Base-by-base conservation (phyloP, 2,329 filamentous ascomycete species). In the Cercospora beticola region DNA sequence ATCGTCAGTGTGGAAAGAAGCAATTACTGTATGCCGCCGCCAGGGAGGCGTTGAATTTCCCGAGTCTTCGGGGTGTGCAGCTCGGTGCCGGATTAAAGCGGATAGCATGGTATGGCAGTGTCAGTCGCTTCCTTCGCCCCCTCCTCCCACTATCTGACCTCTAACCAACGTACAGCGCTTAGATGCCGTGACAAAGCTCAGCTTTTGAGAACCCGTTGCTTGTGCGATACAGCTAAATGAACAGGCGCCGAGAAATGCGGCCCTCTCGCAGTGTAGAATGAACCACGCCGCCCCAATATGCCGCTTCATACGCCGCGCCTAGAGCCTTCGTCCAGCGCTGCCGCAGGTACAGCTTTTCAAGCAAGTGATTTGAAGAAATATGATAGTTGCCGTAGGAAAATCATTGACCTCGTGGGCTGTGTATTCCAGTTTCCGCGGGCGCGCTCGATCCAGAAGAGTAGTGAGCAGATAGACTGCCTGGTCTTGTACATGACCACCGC, bases 301-400 rank as follows among this genome's bases (percentile, higher is more conserved):
- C 67, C 67, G 40, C 54, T 59, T 63, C 71, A 60, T 64, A 60
- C 56, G 67, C 64, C 26, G 54, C 63, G 62, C 62, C 56, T 21
- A 46, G 64, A 72, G 68, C 64, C 46, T 62, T 52, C 68, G 49
- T 43, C 28, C 68, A 65, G 64, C 66, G 60, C 59, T 68, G 56
- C 49, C 68, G 59, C 67, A 68, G 64, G 67, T 69, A 67, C 68
- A 69, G 69, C 62, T 71, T 69, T 69, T 69, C 68, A 69, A 72
- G 65, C 68, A 66, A 71, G 63, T 69, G 54, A 66, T 72, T 65
- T 68, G 67, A 70, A 70, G 68, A 70, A 72, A 72, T 59, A 69
- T 66, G 54, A 59, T 67, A 61, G 43, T 64, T 33, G 43, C 67
- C 36, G 31, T 63, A 67, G 66, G 69, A 57, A 66, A 65, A 33